Evolutionary conservation across 2,329 filamentous ascomycete genomes (phyloP).

Genomic region (Hypoxylon sp.): DNA sequence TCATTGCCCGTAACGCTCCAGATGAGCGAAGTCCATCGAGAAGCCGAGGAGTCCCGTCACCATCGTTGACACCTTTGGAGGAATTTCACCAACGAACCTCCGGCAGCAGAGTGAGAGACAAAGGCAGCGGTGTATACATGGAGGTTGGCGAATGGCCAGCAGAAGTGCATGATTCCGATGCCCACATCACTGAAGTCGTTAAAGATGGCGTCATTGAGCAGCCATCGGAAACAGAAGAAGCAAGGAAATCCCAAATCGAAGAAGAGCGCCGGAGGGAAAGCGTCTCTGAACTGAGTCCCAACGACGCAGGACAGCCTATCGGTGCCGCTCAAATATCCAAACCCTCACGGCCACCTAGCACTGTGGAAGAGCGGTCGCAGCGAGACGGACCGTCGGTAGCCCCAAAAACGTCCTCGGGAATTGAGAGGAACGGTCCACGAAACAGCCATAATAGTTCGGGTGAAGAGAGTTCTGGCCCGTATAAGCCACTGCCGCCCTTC

Average conservation of each 20-base stretch:
- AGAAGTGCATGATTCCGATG: neutral
- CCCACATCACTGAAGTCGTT: neutral
- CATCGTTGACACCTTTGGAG: neutral
- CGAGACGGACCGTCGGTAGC: neutral
- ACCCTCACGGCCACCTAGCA: neutral
- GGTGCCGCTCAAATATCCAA: conserved; percentile 1
- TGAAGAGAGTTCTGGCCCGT: conserved; percentile 16
- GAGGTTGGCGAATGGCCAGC: conserved; percentile 20
- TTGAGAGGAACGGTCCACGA: neutral
- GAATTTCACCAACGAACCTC: neutral
- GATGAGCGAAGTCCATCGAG: conserved; percentile 5
- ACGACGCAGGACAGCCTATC: neutral
- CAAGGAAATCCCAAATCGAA: neutral
- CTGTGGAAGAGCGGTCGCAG: conserved; percentile 12
- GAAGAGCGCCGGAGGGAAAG: conserved; percentile 2
- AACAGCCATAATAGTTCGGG: conserved; percentile 1
- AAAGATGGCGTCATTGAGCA: neutral
- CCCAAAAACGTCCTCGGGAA: conserved; percentile 3
- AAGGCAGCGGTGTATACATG: conserved; percentile 4
- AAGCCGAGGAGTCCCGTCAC: too few species aligned
- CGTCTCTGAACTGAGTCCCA: neutral
- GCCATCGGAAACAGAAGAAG: neutral
- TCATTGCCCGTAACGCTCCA: neutral
- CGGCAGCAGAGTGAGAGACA: conserved; percentile 9
- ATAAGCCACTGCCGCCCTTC: conserved; percentile 26